These are phyloP conservation scores for Parietaria judaica DNA, from an alignment of 306 rosid genomes.

Conservation along the genomic window DNA sequence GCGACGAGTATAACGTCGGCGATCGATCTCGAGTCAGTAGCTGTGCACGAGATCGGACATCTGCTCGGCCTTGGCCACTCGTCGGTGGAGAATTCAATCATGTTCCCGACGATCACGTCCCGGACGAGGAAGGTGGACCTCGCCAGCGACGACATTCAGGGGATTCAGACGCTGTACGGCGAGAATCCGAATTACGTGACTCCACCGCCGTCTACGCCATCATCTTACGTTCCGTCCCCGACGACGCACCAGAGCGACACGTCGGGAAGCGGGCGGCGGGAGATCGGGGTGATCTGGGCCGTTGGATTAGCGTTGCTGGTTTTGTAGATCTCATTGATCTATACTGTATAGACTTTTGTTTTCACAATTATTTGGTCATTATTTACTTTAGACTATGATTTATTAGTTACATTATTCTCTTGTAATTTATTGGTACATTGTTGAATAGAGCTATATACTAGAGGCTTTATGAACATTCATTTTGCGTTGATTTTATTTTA, in stretches of 20 bases:
- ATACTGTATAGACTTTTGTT: background rate
- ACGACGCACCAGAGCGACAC: conserved; percentile 30
- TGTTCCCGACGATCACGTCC: conserved; percentile 70
- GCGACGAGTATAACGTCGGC: conserved; percentile 33
- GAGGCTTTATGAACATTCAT: no score
- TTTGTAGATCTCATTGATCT: conserved; percentile 6
- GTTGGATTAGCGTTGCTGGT: conserved; percentile 19
- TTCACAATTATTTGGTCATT: background rate
- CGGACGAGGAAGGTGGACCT: conserved; percentile 56
- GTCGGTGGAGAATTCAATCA: conserved; percentile 61
- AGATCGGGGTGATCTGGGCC: conserved; percentile 1
- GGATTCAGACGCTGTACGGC: conserved; percentile 66
- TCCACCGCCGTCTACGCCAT: conserved; percentile 1
- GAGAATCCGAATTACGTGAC: conserved; percentile 42
- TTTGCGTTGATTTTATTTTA: no score
- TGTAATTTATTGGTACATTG: no score
- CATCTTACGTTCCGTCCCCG: conserved; percentile 19
- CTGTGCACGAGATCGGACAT: conserved; percentile 86
- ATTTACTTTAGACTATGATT: background rate
- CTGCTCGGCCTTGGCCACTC: conserved; percentile 77
- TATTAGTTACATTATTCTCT: no score
- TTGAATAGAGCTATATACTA: no score
- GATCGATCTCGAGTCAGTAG: background rate
- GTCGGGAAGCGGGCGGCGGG: conserved; percentile 33
- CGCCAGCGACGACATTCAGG: conserved; percentile 45